Conservation (phyloP, 495 filamentous ascomycete species). For the Hyaloscypha hepaticicola region DNA sequence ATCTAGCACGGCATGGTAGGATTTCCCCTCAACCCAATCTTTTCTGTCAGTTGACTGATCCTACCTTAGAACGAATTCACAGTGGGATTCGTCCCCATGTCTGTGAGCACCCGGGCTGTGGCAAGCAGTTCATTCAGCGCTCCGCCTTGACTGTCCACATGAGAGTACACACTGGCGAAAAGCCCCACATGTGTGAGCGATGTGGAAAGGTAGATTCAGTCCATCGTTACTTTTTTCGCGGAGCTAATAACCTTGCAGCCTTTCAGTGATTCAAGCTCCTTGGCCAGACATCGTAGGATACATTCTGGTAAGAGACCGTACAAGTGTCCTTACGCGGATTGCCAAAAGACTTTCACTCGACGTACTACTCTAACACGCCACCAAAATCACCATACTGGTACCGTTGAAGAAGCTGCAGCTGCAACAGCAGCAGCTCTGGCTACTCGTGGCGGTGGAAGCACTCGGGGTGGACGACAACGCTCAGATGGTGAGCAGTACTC, state of each 20-base stretch:
- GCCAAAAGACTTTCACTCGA: slow-evolving; percentile 97
- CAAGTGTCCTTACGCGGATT: slow-evolving; percentile 96
- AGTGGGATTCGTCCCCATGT: slow-evolving; percentile 89
- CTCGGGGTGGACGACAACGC: slow-evolving; percentile 54
- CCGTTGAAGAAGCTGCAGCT: slow-evolving; percentile 87
- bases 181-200: slow-evolving; percentile 95
- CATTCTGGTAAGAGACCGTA: slow-evolving; percentile 96
- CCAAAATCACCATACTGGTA: slow-evolving; percentile 94
- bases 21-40: slow-evolving; percentile 3
- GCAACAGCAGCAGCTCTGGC: slow-evolving; percentile 82
- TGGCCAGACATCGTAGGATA: slow-evolving; percentile 90
- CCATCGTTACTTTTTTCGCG: slow-evolving; percentile 12
- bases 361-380: slow-evolving; percentile 93
- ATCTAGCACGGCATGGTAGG: slow-evolving; percentile 93
- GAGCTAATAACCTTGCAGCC: slow-evolving; percentile 56
- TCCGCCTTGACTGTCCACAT: slow-evolving; percentile 96
- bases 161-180: slow-evolving; percentile 95
- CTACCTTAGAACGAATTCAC: slow-evolving; percentile 83
- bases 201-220: slow-evolving; percentile 79
- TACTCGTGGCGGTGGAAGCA: slow-evolving; percentile 53
- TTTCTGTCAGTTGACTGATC: slow-evolving; percentile 28
- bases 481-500: slow-evolving; percentile 81
- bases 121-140: slow-evolving; percentile 95
- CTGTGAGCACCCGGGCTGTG: slow-evolving; percentile 85
- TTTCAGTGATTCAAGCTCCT: slow-evolving; percentile 97